Conservation (phyloP, 371 early-diverging fungal genomes). For the Apophysomyces ossiformis region DNA sequence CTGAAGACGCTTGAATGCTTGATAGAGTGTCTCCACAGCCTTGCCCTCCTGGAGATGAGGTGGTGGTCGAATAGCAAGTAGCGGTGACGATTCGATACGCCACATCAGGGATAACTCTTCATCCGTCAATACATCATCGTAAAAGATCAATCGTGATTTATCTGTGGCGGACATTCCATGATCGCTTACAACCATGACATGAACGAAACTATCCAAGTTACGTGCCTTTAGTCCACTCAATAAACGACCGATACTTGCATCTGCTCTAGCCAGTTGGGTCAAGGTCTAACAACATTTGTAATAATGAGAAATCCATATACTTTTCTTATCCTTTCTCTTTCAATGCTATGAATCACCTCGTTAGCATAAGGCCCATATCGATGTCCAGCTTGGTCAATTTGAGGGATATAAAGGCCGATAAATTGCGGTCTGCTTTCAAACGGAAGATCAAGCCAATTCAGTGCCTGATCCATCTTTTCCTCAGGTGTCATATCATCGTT, state of each 20-base stretch:
- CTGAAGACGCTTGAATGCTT: conserved; percentile 39
- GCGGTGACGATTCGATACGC: conserved; percentile 36
- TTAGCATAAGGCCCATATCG: conserved; percentile 75
- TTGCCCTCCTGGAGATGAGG: conserved; percentile 25
- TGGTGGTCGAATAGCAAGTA: conserved; percentile 50
- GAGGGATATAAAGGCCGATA: conserved; percentile 79
- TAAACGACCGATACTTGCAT: conserved; percentile 69
- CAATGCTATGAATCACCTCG: conserved; percentile 30
- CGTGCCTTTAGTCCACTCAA: conserved; percentile 59
- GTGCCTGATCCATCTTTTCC: conserved; percentile 66
- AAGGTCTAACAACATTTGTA: conserved; percentile 30
- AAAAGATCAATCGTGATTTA: conserved; percentile 60
- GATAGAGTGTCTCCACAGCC: conserved; percentile 35
- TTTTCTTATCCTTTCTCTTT: conserved; percentile 3
- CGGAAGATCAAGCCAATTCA: conserved; percentile 85
- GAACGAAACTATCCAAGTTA: conserved; percentile 72
- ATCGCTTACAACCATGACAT: conserved; percentile 89
- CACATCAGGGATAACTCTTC: conserved; percentile 40
- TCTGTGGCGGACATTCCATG: conserved; percentile 88
- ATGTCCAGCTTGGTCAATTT: conserved; percentile 88
- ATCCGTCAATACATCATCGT: conserved; percentile 67
- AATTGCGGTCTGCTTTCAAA: conserved; percentile 73
- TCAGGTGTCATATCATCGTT: conserved; percentile 49
- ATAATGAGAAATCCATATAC: conserved; percentile 4
- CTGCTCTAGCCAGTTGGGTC: conserved; percentile 53